Base-by-base conservation (phyloP, 768 basidiomycete species). In the Russula sp. region DNA sequence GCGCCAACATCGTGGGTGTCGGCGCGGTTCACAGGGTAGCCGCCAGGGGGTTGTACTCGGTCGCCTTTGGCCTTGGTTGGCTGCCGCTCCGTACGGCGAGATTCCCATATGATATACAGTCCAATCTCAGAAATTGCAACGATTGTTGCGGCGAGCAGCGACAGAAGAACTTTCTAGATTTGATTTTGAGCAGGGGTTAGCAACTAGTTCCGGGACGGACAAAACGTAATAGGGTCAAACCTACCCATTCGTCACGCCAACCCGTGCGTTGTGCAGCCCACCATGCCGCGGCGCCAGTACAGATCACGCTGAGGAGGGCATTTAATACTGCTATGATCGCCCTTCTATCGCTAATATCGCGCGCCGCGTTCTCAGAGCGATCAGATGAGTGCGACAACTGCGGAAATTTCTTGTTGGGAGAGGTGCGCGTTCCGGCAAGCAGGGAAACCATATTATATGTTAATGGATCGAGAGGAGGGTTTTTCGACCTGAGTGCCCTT, bases 201-300 rank as follows among this genome's bases (percentile, higher is more conserved):
- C 50, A 26, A 22, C 44, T 1, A 44, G 42, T 42, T 16, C 69
- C 70, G 22, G 65, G 55, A 61, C 30, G 18, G 34, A 55, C 11
- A 51, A 61, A 52, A 61, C 28, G 14, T 46, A 32, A 40, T 26
- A 40, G 26, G 60, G 58, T 5, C 10, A 20, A n/a, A 75, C 89
- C 61, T 71, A 90, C 91, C 87, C 87, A 90, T 80, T 92, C 91
- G 63, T 85, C 76, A 62, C 74, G 81, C 87, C 88, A 86, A 1
- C 82, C 80, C 8, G 83, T 79, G 68, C 76, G 78, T 54, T 82
- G 83, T 46, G 88, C 83, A 26, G 84, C 89, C 83, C 85, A 90
- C 85, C 85, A 92, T 20, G 83, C 79, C 5, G 87, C 88, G 55
- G 83, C 78, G 3, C 86, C 89, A 0, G 86, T 83, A 7, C 85